Conservation (phyloP, 441 rosid species). For the Macaranga tanarius region DNA sequence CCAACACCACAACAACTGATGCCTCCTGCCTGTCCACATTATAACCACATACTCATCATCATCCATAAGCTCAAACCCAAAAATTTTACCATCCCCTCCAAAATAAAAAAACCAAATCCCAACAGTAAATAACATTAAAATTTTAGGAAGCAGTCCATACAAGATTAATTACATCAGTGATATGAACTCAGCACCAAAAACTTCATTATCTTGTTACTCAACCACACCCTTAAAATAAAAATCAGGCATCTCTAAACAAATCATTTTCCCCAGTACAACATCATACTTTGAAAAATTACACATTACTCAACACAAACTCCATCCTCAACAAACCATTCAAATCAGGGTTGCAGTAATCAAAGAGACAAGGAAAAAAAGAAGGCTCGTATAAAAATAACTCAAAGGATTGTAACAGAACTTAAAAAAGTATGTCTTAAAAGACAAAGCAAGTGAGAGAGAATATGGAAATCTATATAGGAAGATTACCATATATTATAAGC, state of each 20-base stretch:
- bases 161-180: conserved; percentile 28
- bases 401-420: neutral
- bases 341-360: conserved; percentile 11
- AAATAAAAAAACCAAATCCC: conserved; percentile 50
- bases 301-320: conserved; percentile 25
- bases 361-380: neutral
- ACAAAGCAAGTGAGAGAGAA: neutral
- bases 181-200: conserved; percentile 29
- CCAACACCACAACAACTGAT: conserved; percentile 42
- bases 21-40: conserved; percentile 69
- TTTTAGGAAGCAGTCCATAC: conserved; percentile 45
- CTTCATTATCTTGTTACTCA: conserved; percentile 28
- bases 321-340: conserved; percentile 21
- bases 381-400: neutral
- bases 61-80: conserved; percentile 51
- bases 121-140: conserved; percentile 39
- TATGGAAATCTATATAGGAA: neutral
- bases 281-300: conserved; percentile 19
- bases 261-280: conserved; percentile 23
- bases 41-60: conserved; percentile 68
- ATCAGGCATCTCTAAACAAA: conserved; percentile 33
- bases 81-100: conserved; percentile 45
- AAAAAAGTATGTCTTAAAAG: neutral
- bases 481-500: neutral
- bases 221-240: conserved; percentile 32